Evolutionary conservation across 2,329 filamentous ascomycete species (phyloP).

Genomic region (Pseudogymnoascus sp.): DNA sequence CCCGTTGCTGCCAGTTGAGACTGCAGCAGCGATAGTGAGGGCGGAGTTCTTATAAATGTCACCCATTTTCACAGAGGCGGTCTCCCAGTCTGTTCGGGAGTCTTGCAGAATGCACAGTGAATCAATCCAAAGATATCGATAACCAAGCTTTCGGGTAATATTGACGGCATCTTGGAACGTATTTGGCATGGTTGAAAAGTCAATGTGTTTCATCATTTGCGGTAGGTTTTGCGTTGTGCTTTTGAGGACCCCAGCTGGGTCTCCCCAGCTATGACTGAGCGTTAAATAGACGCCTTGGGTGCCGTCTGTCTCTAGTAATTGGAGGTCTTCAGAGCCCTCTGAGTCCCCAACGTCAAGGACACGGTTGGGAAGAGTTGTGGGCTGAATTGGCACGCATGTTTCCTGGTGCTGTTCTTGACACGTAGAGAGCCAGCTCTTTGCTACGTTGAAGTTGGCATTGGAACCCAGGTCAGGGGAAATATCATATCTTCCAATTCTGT

Average conservation of each 20-base stretch:
- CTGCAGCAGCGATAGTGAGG: neutral
- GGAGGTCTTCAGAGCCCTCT: neutral
- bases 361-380: neutral
- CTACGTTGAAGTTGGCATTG: neutral
- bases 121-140: slow-evolving; percentile 3
- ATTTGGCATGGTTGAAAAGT: neutral
- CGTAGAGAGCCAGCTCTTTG: neutral
- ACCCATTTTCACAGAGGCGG: neutral
- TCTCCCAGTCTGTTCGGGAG: neutral
- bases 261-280: slow-evolving; percentile 4
- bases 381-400: neutral
- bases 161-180: neutral
- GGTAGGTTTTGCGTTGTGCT: neutral
- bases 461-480: neutral
- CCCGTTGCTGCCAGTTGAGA: neutral
- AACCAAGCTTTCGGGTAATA: neutral
- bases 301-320: neutral
- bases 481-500: neutral
- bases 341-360: neutral
- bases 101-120: neutral
- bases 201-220: neutral
- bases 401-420: neutral
- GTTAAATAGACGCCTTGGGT: neutral
- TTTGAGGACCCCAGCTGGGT: neutral
- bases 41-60: neutral